Evolutionary conservation across 768 basidiomycete species (phyloP).

Genomic region (Baorangia bicolor): DNA sequence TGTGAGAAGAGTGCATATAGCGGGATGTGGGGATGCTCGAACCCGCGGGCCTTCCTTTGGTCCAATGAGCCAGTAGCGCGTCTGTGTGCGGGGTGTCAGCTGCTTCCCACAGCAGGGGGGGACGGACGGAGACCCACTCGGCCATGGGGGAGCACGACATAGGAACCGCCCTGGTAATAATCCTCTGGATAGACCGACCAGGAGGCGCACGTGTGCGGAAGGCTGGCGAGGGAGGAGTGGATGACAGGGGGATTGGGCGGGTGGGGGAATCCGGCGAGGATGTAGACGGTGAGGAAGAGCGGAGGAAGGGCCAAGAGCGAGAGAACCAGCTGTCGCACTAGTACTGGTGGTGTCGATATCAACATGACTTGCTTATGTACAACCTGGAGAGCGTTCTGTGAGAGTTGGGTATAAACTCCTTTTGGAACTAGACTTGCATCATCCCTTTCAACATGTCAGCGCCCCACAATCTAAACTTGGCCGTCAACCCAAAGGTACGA

Average conservation of each 20-base stretch:
- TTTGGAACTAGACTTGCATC: neutral
- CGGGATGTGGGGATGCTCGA: slow-evolving; percentile 12
- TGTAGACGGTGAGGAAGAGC: slow-evolving; percentile 56
- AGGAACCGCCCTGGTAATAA: slow-evolving; percentile 58
- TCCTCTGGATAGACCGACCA: slow-evolving; percentile 75
- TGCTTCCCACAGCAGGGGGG: neutral
- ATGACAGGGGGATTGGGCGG: slow-evolving; percentile 51
- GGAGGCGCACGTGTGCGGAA: slow-evolving; percentile 54
- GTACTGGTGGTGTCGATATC: slow-evolving; percentile 8
- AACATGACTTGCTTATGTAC: slow-evolving; percentile 8
- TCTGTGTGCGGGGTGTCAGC: slow-evolving; percentile 36
- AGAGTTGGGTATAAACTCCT: no score
- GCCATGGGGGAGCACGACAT: slow-evolving; percentile 65
- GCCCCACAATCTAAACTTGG: neutral
- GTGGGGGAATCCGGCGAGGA: slow-evolving; percentile 64
- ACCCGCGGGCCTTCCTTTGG: slow-evolving; percentile 69
- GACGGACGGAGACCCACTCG: slow-evolving; percentile 44
- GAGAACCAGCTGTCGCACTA: slow-evolving; percentile 19
- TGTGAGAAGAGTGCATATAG: slow-evolving; percentile 1
- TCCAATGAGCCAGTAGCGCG: slow-evolving; percentile 76
- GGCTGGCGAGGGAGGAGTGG: slow-evolving; percentile 58
- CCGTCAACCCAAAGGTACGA: neutral
- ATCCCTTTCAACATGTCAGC: neutral
- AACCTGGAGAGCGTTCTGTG: neutral
- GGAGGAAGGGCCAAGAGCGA: slow-evolving; percentile 61